Conservation (phyloP, 805 yeast species). For the Cyberlindnera amylophila region DNA sequence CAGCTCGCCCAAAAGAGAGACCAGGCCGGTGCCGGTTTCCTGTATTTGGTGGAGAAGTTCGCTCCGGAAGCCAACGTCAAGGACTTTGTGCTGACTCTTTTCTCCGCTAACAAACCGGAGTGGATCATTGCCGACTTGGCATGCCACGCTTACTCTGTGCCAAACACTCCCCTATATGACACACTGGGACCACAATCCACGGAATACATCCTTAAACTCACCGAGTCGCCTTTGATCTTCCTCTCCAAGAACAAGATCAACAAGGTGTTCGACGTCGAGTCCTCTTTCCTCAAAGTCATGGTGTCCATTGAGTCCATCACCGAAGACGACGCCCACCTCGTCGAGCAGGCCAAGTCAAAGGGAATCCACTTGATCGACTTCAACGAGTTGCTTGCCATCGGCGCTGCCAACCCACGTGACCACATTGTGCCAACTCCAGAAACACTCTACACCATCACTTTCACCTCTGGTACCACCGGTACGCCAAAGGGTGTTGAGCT, state of each 20-base stretch:
- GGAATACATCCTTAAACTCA: conserved; percentile 55
- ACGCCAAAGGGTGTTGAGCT: conserved; percentile 67
- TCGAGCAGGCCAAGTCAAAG: conserved; percentile 29
- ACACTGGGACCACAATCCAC: conserved; percentile 59
- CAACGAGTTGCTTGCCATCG: conserved; percentile 36
- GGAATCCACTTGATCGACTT: conserved; percentile 33
- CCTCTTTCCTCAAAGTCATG: conserved; percentile 46
- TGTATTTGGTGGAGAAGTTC: conserved; percentile 38
- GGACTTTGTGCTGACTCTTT: conserved; percentile 50
- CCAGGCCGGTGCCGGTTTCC: conserved; percentile 53
- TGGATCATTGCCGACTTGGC: conserved; percentile 73
- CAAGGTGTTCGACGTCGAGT: conserved; percentile 43
- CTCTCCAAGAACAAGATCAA: conserved; percentile 49
- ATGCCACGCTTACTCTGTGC: conserved; percentile 51
- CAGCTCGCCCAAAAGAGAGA: conserved; percentile 41
- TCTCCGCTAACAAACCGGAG: conserved; percentile 57
- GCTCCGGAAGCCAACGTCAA: conserved; percentile 30
- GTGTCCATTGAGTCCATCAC: conserved; percentile 51
- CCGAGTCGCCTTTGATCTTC: conserved; percentile 59
- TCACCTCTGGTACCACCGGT: conserved; percentile 77
- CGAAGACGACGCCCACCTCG: conserved; percentile 30
- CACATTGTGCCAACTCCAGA: conserved; percentile 48
- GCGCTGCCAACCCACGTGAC: conserved; percentile 39
- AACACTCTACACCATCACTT: conserved; percentile 56
- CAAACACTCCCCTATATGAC: conserved; percentile 54